Evolutionary conservation across 192 early-diverging fungal species (phyloP).

Genomic region (Entomortierella chlamydospora): DNA sequence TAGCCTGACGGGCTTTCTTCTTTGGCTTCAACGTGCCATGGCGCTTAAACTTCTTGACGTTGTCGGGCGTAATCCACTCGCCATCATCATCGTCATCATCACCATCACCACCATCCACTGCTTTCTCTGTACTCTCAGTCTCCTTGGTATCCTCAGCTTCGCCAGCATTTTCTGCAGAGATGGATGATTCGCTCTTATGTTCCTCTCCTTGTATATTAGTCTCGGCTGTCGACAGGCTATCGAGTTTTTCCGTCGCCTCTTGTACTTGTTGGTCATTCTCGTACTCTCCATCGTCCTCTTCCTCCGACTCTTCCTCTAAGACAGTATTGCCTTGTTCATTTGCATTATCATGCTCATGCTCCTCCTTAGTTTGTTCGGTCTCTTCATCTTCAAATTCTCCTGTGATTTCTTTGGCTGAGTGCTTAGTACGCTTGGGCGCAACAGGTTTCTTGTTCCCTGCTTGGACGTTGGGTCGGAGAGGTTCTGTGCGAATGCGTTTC

Average conservation of each 20-base stretch:
- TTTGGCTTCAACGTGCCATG: conserved; percentile 64
- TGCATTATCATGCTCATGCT: neutral
- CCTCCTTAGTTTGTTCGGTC: neutral
- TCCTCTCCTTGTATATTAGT: neutral
- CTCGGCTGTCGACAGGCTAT: conserved; percentile 34
- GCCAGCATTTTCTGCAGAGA: too few relatives aligned
- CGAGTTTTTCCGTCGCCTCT: conserved; percentile 24
- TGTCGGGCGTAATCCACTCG: conserved; percentile 95
- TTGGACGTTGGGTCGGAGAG: conserved; percentile 54
- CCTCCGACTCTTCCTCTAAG: conserved; percentile 37
- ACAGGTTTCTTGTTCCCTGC: conserved; percentile 22
- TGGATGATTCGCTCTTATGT: neutral
- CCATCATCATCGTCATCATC: conserved; percentile 72
- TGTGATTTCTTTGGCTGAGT: conserved; percentile 37
- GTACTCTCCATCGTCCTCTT: conserved; percentile 14
- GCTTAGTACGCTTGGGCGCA: conserved; percentile 32
- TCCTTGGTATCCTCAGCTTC: neutral
- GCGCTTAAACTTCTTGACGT: conserved; percentile 79
- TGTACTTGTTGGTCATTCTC: conserved; percentile 25
- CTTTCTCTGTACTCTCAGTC: conserved; percentile 1
- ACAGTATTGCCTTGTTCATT: conserved; percentile 38
- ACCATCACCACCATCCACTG: conserved; percentile 21
- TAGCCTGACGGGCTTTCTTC: conserved; percentile 31
- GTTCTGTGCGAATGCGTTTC: conserved; percentile 77
- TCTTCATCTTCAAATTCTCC: conserved; percentile 45